phyloP scores from a whole-genome alignment of 2,329 filamentous ascomycete genomes.

The Coniosporium tulheliwenetii region DNA sequence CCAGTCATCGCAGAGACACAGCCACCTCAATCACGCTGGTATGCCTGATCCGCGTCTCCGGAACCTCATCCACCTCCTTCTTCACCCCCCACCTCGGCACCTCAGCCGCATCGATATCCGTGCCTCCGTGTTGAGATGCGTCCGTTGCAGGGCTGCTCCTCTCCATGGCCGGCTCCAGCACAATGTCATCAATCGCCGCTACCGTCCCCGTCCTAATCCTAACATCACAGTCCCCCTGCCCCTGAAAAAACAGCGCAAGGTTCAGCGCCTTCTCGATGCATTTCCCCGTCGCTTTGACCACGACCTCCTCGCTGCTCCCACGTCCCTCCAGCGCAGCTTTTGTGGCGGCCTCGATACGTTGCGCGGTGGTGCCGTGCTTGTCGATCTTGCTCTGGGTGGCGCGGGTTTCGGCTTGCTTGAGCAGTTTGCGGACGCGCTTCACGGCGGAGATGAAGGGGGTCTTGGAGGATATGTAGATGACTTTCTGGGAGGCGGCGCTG shows the following conservation, averaged over 20 bases:
- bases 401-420: conserved; percentile 40
- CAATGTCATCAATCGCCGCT: conserved; percentile 52
- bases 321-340: background rate
- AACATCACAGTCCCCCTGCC: conserved; percentile 43
- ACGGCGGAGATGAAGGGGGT: conserved; percentile 55
- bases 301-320: conserved; percentile 32
- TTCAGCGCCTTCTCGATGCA: conserved; percentile 49
- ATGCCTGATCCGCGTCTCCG: conserved; percentile 24
- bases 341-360: background rate
- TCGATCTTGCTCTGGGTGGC: conserved; percentile 23
- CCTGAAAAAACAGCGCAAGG: conserved; percentile 49
- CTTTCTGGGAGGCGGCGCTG: conserved; percentile 31
- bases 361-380: background rate
- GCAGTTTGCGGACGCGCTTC: conserved; percentile 47
- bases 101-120: background rate
- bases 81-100: background rate
- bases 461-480: conserved; percentile 49
- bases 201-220: conserved; percentile 46
- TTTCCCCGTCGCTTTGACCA: conserved; percentile 48
- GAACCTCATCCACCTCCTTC: conserved; percentile 14
- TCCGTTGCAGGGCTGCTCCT: background rate
- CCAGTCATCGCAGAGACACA: conserved; percentile 8
- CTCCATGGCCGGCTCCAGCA: conserved; percentile 13
- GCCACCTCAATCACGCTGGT: conserved; percentile 17
- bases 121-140: background rate